Conservation (phyloP, 257 asterid species). For the Haberlea rhodopensis region DNA sequence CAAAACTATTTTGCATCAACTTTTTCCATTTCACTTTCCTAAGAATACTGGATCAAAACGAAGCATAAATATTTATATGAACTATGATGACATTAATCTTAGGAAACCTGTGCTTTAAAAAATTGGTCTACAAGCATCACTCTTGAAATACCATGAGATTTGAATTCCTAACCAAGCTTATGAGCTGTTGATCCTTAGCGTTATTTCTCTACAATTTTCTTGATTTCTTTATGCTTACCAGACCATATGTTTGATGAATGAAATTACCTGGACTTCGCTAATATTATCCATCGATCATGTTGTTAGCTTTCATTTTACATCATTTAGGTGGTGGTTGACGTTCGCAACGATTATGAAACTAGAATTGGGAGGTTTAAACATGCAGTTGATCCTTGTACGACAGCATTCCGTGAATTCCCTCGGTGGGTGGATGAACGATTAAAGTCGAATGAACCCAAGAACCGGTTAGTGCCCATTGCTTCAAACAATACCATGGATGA, state of each 20-base stretch:
- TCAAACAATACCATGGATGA: conserved; percentile 33
- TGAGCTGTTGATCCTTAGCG: background rate
- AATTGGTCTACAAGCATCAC: background rate
- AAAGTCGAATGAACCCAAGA: conserved; percentile 36
- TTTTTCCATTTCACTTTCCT: too few relatives aligned
- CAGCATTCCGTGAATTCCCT: conserved; percentile 90
- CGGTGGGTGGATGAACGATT: conserved; percentile 75
- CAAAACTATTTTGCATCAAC: too few relatives aligned
- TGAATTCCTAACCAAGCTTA: background rate
- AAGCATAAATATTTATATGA: background rate
- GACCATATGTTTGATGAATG: background rate
- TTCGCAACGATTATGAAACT: conserved; percentile 93
- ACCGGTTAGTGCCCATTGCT: conserved; percentile 30
- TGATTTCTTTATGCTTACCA: background rate
- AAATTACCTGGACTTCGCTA: background rate
- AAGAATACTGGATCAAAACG: too few relatives aligned
- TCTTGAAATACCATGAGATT: background rate
- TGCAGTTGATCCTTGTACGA: conserved; percentile 94
- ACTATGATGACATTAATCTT: background rate
- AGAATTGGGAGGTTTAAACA: conserved; percentile 91
- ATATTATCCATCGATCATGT: conserved; percentile 9
- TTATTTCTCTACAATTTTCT: conserved; percentile 7
- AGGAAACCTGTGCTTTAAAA: too few relatives aligned
- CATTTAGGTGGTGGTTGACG: conserved; percentile 85
- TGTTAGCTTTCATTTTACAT: background rate